Evolutionary conservation across 208 protist species (phyloP).

Genomic region (Leishmania arabica): DNA sequence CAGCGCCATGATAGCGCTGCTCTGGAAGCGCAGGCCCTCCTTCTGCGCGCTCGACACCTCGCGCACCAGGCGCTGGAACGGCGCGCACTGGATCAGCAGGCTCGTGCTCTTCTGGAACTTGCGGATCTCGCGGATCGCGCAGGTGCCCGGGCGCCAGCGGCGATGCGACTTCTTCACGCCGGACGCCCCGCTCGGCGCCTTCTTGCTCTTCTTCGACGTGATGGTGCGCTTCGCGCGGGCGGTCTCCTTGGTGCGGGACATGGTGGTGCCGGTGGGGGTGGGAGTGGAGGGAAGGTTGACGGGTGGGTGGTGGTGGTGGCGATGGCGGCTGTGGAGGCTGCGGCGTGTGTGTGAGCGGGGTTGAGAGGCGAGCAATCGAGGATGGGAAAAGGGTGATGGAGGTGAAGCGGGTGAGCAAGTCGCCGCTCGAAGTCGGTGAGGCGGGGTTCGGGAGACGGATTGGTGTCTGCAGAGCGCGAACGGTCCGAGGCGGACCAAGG

Average conservation of each 20-base stretch:
- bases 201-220: conserved; percentile 97
- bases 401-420: not conserved
- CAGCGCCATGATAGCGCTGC: conserved; percentile 75
- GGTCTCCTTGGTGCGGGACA: conserved; percentile 98
- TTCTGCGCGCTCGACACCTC: conserved; percentile 81
- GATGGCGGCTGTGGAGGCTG: conserved; percentile 13
- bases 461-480: not conserved
- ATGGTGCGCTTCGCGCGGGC: conserved; percentile 97
- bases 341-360: conserved; percentile 3
- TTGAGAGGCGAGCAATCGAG: not conserved
- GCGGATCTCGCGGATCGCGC: conserved; percentile 98
- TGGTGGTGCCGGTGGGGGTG: conserved; percentile 28
- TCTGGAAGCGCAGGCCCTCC: conserved; percentile 89
- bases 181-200: conserved; percentile 93
- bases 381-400: conserved; percentile 4
- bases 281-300: conserved; percentile 11
- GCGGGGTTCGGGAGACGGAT: too few relatives aligned
- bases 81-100: too few relatives aligned
- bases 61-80: too few relatives aligned
- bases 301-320: conserved; percentile 1
- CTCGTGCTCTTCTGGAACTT: conserved; percentile 61
- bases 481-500: not conserved
- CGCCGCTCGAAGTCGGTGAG: too few relatives aligned
- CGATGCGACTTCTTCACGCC: conserved; percentile 95
- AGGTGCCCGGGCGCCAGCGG: conserved; percentile 92